A percentile compares a stretch with the other conserved stretches of the same genome.
Evolutionary conservation across 2,329 filamentous ascomycete species (phyloP).

Genomic region (Penicillium sp.): DNA sequence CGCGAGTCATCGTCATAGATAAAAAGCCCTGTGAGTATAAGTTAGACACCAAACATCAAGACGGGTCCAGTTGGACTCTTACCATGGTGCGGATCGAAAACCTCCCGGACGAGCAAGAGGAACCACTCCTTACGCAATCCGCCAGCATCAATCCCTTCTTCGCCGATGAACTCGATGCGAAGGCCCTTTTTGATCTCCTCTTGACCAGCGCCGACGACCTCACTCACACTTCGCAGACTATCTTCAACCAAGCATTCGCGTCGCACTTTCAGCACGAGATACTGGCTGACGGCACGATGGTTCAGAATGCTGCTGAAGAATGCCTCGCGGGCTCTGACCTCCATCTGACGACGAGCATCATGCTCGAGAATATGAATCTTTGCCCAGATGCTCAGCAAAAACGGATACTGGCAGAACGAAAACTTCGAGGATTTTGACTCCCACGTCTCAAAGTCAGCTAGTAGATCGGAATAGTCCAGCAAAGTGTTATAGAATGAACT

Average conservation of each 20-base stretch:
- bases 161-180: constrained; percentile 76
- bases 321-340: constrained; percentile 77
- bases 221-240: constrained; percentile 76
- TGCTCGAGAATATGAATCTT: constrained; percentile 88
- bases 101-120: constrained; percentile 75
- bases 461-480: constrained; percentile 78
- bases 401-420: constrained; percentile 86
- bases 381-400: constrained; percentile 83
- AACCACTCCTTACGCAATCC: constrained; percentile 95
- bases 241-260: constrained; percentile 85
- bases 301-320: constrained; percentile 86
- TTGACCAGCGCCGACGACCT: constrained; percentile 71
- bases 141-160: constrained; percentile 87
- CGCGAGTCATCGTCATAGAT: constrained; percentile 84
- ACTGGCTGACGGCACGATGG: constrained; percentile 67
- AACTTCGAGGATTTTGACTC: constrained; percentile 70
- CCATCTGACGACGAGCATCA: constrained; percentile 84
- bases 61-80: constrained; percentile 39
- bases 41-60: constrained; percentile 5
- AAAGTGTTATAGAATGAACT: constrained; percentile 84
- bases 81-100: constrained; percentile 89
- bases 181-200: constrained; percentile 89
- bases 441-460: constrained; percentile 84
- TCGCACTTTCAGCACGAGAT: constrained; percentile 70
- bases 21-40: constrained; percentile 64